These are phyloP conservation scores for Solanum chaucha DNA, from an alignment of 257 asterid genomes.

Conservation along the genomic window DNA sequence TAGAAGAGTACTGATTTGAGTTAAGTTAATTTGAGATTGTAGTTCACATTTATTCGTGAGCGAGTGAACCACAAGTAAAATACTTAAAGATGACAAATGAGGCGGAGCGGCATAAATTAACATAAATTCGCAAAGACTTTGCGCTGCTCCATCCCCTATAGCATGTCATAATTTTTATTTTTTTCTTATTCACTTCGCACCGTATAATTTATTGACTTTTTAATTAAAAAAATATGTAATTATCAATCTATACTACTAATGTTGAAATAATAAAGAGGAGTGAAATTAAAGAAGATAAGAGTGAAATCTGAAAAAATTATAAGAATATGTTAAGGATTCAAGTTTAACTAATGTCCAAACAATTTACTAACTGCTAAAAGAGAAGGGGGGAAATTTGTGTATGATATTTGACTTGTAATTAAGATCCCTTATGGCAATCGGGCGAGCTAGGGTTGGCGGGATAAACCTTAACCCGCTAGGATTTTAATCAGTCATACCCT, in stretches of 20 bases:
- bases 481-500: neutral
- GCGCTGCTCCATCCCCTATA: neutral
- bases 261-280: too few relatives aligned
- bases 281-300: too few relatives aligned
- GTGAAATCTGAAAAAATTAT: neutral
- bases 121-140: neutral
- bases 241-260: too few relatives aligned
- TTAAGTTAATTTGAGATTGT: neutral
- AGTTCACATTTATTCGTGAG: neutral
- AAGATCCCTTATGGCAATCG: neutral
- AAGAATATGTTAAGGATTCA: neutral
- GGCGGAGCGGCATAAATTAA: too few relatives aligned
- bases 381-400: neutral
- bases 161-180: neutral
- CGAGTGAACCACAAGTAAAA: neutral
- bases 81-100: too few relatives aligned
- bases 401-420: neutral
- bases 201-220: too few relatives aligned
- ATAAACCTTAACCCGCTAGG: neutral
- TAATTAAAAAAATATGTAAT: too few relatives aligned
- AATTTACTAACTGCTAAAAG: neutral
- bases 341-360: neutral
- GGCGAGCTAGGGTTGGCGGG: neutral
- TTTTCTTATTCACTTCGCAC: too few relatives aligned
- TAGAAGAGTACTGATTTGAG: neutral